These are phyloP conservation scores for Seiridium cupressi DNA, from an alignment of 2,329 filamentous ascomycete species.

Conservation along the genomic window DNA sequence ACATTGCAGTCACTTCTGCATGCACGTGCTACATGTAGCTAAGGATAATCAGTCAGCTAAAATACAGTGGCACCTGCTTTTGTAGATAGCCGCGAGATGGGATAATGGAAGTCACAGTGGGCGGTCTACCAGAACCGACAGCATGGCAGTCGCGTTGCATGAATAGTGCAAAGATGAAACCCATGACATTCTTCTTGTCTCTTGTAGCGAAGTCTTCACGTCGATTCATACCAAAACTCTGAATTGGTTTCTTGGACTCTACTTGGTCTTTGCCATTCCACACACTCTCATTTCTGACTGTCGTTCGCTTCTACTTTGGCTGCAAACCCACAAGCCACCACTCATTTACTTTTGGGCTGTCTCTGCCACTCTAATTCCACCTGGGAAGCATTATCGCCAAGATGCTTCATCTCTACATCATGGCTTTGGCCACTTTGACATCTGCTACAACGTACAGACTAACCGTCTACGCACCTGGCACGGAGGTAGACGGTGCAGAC, in stretches of 20 bases:
- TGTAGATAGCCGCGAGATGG: too few relatives aligned
- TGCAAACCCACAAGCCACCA: neutral
- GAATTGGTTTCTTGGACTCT: neutral
- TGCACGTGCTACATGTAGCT: too few relatives aligned
- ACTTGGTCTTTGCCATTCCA: neutral
- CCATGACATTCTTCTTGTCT: too few relatives aligned
- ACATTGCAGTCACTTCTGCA: too few relatives aligned
- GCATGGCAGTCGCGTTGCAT: too few relatives aligned
- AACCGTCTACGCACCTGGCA: conserved; percentile 22
- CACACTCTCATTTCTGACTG: neutral
- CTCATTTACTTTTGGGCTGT: neutral
- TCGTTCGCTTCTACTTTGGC: neutral
- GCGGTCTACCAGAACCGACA: too few relatives aligned
- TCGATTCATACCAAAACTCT: neutral
- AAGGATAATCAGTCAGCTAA: too few relatives aligned
- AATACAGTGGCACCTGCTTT: too few relatives aligned
- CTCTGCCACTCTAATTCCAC: neutral
- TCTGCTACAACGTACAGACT: conserved; percentile 21
- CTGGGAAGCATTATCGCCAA: neutral
- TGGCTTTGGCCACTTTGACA: conserved; percentile 13
- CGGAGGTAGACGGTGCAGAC: conserved; percentile 15
- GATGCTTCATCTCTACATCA: conserved; percentile 10
- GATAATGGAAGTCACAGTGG: too few relatives aligned
- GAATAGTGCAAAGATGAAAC: too few relatives aligned
- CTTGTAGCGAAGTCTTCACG: too few relatives aligned